Evolutionary conservation across 2,329 filamentous ascomycete genomes (phyloP).

Genomic region (Dryadomyces quercivorus): DNA sequence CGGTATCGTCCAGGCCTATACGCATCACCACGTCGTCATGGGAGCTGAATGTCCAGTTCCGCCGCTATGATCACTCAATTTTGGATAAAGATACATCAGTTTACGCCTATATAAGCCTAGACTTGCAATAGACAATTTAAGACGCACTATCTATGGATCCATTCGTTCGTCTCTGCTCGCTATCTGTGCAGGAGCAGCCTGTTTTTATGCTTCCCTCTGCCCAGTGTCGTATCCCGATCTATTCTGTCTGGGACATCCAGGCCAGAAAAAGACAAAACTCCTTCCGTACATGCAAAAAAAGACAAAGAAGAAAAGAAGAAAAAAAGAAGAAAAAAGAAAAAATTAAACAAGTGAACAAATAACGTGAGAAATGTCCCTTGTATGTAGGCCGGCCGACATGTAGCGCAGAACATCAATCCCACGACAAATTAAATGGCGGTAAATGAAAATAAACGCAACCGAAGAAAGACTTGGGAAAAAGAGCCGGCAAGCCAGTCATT

Average conservation of each 20-base stretch:
- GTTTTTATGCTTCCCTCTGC: neutral
- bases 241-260: neutral
- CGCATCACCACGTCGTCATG: conserved; percentile 60
- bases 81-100: neutral
- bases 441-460: neutral
- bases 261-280: neutral
- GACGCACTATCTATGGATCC: neutral
- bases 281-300: neutral
- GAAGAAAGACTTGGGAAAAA: neutral
- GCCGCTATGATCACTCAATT: neutral
- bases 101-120: neutral
- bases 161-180: conserved; percentile 3
- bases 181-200: neutral
- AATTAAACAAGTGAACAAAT: neutral
- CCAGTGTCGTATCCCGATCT: neutral
- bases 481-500: neutral
- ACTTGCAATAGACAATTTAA: neutral
- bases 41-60: conserved; percentile 34
- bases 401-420: neutral
- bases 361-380: neutral
- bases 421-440: neutral
- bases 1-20: conserved; percentile 73
- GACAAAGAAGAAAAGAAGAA: neutral
- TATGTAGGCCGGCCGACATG: neutral
- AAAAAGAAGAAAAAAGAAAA: neutral